Conservation (phyloP, 176 grass and related monocot species). For the Echinochloa phyllopogon region DNA sequence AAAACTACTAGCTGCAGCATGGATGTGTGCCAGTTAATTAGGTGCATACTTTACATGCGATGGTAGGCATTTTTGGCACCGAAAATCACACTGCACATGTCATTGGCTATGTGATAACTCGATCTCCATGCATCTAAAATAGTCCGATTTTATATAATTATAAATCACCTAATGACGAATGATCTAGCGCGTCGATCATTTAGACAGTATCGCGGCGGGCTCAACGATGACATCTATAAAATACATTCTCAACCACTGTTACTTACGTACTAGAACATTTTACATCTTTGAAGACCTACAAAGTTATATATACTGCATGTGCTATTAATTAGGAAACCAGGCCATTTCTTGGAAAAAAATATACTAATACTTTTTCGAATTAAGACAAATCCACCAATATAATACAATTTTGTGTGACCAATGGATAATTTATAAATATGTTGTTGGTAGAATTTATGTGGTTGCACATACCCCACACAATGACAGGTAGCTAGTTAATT, state of each 20-base stretch:
- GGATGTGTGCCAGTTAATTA: neutral
- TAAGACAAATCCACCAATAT: no score
- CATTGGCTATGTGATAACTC: neutral
- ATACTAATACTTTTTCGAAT: neutral
- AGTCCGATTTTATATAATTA: neutral
- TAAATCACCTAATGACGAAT: neutral
- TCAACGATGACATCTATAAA: neutral
- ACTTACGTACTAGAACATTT: neutral
- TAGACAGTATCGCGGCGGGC: neutral
- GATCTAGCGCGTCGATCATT: neutral
- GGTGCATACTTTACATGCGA: slow-evolving; percentile 21
- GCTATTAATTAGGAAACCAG: no score
- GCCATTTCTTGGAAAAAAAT: no score
- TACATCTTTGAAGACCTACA: neutral
- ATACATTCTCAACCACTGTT: neutral
- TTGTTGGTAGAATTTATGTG: no score
- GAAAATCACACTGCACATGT: neutral
- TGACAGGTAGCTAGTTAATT: neutral
- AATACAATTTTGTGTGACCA: no score
- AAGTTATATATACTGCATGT: neutral
- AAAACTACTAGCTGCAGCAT: neutral
- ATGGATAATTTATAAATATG: no score
- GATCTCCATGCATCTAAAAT: neutral
- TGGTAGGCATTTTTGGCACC: neutral
- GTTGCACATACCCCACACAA: no score